Base-by-base conservation (phyloP, 139 green algal genomes). In the Chlamydomonas schloesseri region DNA sequence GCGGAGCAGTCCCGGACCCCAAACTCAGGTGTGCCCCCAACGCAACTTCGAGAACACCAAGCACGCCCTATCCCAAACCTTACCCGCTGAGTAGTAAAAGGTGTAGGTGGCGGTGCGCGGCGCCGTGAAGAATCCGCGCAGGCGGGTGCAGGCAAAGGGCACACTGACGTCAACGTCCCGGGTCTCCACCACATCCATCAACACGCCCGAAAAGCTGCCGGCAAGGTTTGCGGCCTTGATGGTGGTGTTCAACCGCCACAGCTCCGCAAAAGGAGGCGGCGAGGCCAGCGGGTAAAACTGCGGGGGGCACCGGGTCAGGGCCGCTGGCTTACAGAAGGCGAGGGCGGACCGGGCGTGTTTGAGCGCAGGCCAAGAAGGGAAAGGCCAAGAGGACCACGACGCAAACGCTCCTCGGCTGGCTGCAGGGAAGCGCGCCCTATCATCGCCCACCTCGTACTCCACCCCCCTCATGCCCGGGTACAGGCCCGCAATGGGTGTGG, bases 71-170 rank as follows among this genome's bases (percentile, higher is more conserved):
- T 20, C 65, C 1, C n/a, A n/a, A n/a, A n/a, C n/a, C n/a, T n/a
- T n/a, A 71, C 65, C 84, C 14, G 65, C 84, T 15, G 53, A 13
- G 15, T 84, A 4, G 29, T 34, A 37, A 65, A 90, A 90, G 73
- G 29, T 53, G 73, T 90, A 88, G 65, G 18, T 71, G 20, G 81
- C 87, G 21, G 50, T 53, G 3, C 69, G 33, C 28, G 87, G 81
- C 5, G 87, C 79, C 26, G 8, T 71, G 68, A 90, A 90, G 87
- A 90, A 88, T 8, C 60, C 73, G 33, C 28, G 68, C 3, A 83
- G 15, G 21, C 58, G 58, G 31, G 10, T 37, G 86, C 47, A 82
- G 11, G 47, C 24, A 28, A 36, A 26, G 0, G 57, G 34, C 58
- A 28, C 6, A 0, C 8, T 29, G 21, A 28, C 11, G 6, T 34